A percentile compares a stretch with the other conserved stretches of the same genome.
Conservation (phyloP, 139 green algal genomes). For the Diplosphaera chodatii region DNA sequence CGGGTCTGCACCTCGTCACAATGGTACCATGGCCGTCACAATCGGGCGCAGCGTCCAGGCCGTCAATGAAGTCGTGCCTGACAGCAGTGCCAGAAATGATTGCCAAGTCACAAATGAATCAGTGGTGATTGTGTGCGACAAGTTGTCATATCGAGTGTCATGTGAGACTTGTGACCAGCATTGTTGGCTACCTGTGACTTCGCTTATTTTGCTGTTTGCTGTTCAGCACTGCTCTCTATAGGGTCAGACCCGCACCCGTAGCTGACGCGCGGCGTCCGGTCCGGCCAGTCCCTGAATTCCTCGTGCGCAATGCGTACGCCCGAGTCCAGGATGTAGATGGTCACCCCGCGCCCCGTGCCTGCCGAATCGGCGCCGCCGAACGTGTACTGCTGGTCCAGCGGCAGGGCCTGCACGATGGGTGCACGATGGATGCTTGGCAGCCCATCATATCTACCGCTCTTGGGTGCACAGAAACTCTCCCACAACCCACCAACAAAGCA, state of each 20-base stretch:
- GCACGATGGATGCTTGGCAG: no score
- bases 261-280: not conserved
- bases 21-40: constrained; percentile 48
- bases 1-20: constrained; percentile 9
- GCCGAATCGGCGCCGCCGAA: not conserved
- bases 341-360: constrained; percentile 21
- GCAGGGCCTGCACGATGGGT: not conserved
- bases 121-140: no score
- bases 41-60: constrained; percentile 13
- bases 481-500: no score
- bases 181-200: no score
- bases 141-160: no score
- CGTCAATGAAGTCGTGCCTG: not conserved
- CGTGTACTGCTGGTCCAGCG: constrained; percentile 7
- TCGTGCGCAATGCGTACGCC: constrained; percentile 26
- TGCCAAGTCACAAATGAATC: no score
- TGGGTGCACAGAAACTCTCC: no score
- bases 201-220: no score
- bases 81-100: no score
- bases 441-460: no score
- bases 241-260: constrained; percentile 15
- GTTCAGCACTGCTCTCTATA: no score
- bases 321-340: constrained; percentile 39
- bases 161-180: no score
- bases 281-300: constrained; percentile 27